Conservation (phyloP, 495 filamentous ascomycete genomes). For the Tirmania nivea region DNA sequence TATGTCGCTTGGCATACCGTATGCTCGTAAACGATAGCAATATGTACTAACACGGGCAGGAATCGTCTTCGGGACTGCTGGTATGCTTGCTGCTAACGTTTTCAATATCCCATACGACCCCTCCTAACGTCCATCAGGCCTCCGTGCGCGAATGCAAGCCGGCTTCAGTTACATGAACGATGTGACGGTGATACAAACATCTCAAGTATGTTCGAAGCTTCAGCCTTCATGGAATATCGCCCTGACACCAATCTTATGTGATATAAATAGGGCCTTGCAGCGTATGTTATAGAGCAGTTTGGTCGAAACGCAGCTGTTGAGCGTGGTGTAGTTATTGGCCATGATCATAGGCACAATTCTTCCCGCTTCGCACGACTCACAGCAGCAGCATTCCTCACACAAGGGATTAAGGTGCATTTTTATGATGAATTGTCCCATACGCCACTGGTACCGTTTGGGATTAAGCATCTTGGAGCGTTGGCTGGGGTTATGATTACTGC, state of each 20-base stretch:
- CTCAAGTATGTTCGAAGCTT: slow-evolving; percentile 40
- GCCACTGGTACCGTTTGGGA: slow-evolving; percentile 46
- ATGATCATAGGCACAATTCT: slow-evolving; percentile 48
- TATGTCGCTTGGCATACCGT: slow-evolving; percentile 12
- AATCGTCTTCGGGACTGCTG: slow-evolving; percentile 50
- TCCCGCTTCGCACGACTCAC: slow-evolving; percentile 40
- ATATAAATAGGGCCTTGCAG: neutral
- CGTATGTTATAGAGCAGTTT: slow-evolving; percentile 29
- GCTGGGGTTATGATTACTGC: slow-evolving; percentile 57
- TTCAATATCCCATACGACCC: too few relatives aligned
- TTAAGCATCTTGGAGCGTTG: slow-evolving; percentile 32
- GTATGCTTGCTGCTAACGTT: slow-evolving; percentile 8
- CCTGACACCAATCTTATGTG: too few relatives aligned
- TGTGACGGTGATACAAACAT: slow-evolving; percentile 49
- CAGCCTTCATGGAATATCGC: neutral
- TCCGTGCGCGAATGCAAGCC: slow-evolving; percentile 47
- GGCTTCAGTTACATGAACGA: slow-evolving; percentile 51
- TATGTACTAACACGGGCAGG: slow-evolving; percentile 18
- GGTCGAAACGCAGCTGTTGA: slow-evolving; percentile 19
- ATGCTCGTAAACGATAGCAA: too few relatives aligned
- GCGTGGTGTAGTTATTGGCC: slow-evolving; percentile 39
- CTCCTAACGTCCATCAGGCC: slow-evolving; percentile 6
- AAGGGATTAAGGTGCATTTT: slow-evolving; percentile 40
- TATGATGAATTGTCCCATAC: slow-evolving; percentile 37
- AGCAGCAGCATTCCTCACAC: slow-evolving; percentile 40